Percentiles rank a stretch among this genome's conserved stretches.
phyloP scores from a whole-genome alignment of 345 rosid genomes.

The Bretschneidera sinensis region DNA sequence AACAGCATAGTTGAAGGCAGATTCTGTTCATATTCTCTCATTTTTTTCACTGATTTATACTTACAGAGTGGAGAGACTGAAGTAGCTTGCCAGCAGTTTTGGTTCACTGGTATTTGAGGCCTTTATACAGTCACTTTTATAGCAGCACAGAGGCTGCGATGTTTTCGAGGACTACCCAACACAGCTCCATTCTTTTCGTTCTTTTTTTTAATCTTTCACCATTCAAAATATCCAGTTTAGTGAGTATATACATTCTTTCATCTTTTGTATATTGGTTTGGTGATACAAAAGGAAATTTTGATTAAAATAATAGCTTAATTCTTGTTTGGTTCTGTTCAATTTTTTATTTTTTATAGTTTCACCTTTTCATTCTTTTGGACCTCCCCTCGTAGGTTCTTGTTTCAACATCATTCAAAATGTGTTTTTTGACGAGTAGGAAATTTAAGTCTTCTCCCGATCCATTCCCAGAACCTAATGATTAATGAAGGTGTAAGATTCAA shows the following conservation, averaged over 20 bases:
- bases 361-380: not conserved
- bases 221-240: conserved; percentile 10
- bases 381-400: too few relatives aligned
- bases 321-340: not conserved
- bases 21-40: conserved; percentile 5
- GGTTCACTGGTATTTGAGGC: conserved; percentile 1
- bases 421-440: too few relatives aligned
- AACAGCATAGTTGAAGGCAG: conserved; percentile 11
- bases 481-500: too few relatives aligned
- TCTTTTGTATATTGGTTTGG: conserved; percentile 27
- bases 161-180: not conserved
- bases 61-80: conserved; percentile 1
- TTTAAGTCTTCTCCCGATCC: too few relatives aligned
- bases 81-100: not conserved
- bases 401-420: too few relatives aligned
- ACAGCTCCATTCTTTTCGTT: conserved; percentile 14
- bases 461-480: too few relatives aligned
- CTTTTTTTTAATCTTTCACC: conserved; percentile 2
- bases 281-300: conserved; percentile 19
- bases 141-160: not conserved
- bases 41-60: not conserved
- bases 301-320: not conserved
- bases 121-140: not conserved
- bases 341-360: too few relatives aligned
- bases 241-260: conserved; percentile 15